phyloP scores from a whole-genome alignment of 495 filamentous ascomycete species.

The Margaritispora aquatica region DNA sequence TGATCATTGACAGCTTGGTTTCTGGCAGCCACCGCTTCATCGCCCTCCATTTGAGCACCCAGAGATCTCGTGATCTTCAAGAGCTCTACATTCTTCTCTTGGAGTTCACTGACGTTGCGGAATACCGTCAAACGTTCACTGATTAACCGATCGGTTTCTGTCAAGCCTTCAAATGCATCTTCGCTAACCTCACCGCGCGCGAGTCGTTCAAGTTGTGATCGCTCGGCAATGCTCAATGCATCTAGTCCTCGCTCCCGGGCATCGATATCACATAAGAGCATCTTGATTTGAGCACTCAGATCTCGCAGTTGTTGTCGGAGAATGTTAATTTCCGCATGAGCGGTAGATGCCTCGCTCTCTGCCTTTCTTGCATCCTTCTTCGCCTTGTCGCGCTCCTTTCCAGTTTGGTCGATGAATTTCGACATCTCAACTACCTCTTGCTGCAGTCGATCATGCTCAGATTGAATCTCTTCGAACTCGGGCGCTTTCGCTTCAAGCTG shows the following conservation, averaged over 20 bases:
- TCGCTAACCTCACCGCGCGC: slow-evolving; percentile 58
- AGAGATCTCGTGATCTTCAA: slow-evolving; percentile 75
- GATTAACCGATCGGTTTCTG: slow-evolving; percentile 80
- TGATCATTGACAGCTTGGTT: slow-evolving; percentile 63
- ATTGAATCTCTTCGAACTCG: slow-evolving; percentile 59
- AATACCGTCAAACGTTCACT: slow-evolving; percentile 76
- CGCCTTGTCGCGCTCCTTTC: slow-evolving; percentile 50
- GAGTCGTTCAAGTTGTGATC: slow-evolving; percentile 61
- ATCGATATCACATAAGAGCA: slow-evolving; percentile 77
- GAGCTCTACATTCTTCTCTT: slow-evolving; percentile 81
- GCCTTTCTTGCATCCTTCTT: slow-evolving; percentile 62
- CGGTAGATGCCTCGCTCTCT: slow-evolving; percentile 63
- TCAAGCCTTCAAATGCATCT: slow-evolving; percentile 60
- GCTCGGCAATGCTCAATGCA: slow-evolving; percentile 58
- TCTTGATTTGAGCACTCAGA: slow-evolving; percentile 80
- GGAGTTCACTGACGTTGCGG: slow-evolving; percentile 75
- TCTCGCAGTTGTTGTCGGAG: slow-evolving; percentile 85
- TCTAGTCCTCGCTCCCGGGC: slow-evolving; percentile 71
- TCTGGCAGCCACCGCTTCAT: slow-evolving; percentile 69
- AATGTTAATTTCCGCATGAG: slow-evolving; percentile 68
- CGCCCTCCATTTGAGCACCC: slow-evolving; percentile 83
- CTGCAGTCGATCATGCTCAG: slow-evolving; percentile 61
- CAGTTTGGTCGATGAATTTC: slow-evolving; percentile 51
- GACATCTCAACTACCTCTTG: slow-evolving; percentile 78
- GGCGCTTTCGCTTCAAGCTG: slow-evolving; percentile 63